Percentiles rank a stretch among this genome's conserved stretches.
These are phyloP conservation scores for Neonectria ditissima DNA, from an alignment of 2,329 filamentous ascomycete species.

Conservation along the genomic window DNA sequence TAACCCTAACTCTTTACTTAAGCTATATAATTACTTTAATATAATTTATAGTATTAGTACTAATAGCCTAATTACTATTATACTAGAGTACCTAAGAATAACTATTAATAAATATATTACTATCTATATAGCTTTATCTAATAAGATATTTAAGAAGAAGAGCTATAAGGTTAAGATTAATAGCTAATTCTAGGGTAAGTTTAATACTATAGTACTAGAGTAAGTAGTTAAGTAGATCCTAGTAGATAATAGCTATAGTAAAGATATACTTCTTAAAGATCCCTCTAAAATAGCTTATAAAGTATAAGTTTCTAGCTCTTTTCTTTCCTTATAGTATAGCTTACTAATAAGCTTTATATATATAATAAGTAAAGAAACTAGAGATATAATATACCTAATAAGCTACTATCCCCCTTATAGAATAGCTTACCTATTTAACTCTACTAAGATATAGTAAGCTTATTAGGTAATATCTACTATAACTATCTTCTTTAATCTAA, in stretches of 20 bases:
- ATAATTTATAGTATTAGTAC: slow-evolving; percentile 31
- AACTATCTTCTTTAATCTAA: slow-evolving; percentile 37
- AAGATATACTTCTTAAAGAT: slow-evolving; percentile 1
- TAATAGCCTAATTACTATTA: slow-evolving; percentile 55
- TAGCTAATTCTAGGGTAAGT: background rate
- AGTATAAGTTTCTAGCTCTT: background rate
- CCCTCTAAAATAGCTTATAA: background rate
- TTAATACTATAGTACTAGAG: background rate
- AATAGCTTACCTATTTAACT: slow-evolving; percentile 3
- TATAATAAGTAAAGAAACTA: slow-evolving; percentile 28
- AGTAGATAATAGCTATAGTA: background rate
- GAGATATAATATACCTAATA: slow-evolving; percentile 12
- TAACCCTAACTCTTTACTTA: no score
- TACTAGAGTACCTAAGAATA: slow-evolving; percentile 57
- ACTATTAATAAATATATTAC: slow-evolving; percentile 46
- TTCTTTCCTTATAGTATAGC: background rate
- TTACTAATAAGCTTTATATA: slow-evolving; percentile 45
- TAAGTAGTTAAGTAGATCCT: slow-evolving; percentile 6
- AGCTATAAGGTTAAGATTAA: background rate
- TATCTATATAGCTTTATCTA: background rate
- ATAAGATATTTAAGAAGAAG: slow-evolving; percentile 1
- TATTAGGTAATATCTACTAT: slow-evolving; percentile 36
- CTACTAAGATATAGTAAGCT: slow-evolving; percentile 26
- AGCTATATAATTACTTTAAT: background rate
- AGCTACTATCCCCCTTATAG: slow-evolving; percentile 19